phyloP scores from a whole-genome alignment of 345 rosid genomes.

The Nephelium lappaceum region DNA sequence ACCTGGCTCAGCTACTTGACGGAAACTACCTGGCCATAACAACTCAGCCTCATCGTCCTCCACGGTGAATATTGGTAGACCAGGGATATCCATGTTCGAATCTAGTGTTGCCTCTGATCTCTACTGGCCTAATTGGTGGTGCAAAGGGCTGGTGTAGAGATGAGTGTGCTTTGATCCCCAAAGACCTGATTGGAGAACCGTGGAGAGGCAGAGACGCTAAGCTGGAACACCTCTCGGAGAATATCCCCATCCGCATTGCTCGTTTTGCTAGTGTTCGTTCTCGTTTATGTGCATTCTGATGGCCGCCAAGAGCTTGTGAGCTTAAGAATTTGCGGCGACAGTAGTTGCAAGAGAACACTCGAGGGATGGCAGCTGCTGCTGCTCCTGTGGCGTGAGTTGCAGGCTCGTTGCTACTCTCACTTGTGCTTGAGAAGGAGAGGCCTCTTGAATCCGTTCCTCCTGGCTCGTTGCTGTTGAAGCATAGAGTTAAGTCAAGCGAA shows the following conservation, averaged over 20 bases:
- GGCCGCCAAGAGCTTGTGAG: slow-evolving; percentile 92
- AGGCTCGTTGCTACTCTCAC: slow-evolving; percentile 60
- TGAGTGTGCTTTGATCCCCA: slow-evolving; percentile 69
- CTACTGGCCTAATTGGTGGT: slow-evolving; percentile 40
- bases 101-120: slow-evolving; percentile 48
- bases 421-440: slow-evolving; percentile 61
- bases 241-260: slow-evolving; percentile 69
- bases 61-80: slow-evolving; percentile 48
- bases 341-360: slow-evolving; percentile 86
- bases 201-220: slow-evolving; percentile 64
- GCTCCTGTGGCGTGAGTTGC: slow-evolving; percentile 20
- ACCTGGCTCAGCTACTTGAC: slow-evolving; percentile 38
- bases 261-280: slow-evolving; percentile 78
- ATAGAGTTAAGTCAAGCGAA: slow-evolving; percentile 65
- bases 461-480: slow-evolving; percentile 36
- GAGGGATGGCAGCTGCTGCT: slow-evolving; percentile 26
- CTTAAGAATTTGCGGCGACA: slow-evolving; percentile 77
- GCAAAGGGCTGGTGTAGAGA: slow-evolving; percentile 43
- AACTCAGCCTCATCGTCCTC: slow-evolving; percentile 66
- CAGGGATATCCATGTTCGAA: slow-evolving; percentile 49
- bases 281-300: slow-evolving; percentile 86
- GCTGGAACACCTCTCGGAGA: slow-evolving; percentile 52
- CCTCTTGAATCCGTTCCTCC: slow-evolving; percentile 38
- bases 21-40: slow-evolving; percentile 81
- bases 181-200: slow-evolving; percentile 52